Conservation (phyloP, 495 filamentous ascomycete species). For the Penicillium macrosclerotiorum region DNA sequence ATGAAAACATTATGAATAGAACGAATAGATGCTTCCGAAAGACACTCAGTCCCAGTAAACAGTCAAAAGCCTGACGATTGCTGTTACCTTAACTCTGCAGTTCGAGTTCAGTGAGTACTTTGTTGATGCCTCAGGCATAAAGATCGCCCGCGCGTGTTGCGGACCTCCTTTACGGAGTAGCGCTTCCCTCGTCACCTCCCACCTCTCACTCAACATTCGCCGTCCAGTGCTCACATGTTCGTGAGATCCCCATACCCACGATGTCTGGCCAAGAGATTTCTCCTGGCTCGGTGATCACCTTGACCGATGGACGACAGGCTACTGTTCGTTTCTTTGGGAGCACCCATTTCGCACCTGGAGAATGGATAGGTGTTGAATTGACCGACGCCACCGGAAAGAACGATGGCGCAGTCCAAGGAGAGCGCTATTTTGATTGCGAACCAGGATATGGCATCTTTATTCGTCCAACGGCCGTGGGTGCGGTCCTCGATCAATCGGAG, state of each 20-base stretch:
- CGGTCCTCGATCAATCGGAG: slow-evolving; percentile 57
- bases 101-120: not conserved
- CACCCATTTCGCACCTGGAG: slow-evolving; percentile 74
- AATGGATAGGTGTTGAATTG: slow-evolving; percentile 91
- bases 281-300: slow-evolving; percentile 60
- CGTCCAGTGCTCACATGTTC: slow-evolving; percentile 13
- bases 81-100: not conserved
- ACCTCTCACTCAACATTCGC: slow-evolving; percentile 14
- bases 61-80: not conserved
- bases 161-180: slow-evolving; percentile 20
- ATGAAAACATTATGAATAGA: too few relatives aligned
- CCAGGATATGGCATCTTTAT: slow-evolving; percentile 87
- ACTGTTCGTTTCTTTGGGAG: slow-evolving; percentile 77
- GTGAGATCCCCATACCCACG: slow-evolving; percentile 13
- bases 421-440: slow-evolving; percentile 86
- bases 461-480: slow-evolving; percentile 56
- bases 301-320: slow-evolving; percentile 73
- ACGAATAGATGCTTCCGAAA: too few relatives aligned
- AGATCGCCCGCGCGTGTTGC: slow-evolving; percentile 20
- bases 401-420: slow-evolving; percentile 85
- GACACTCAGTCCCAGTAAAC: not conserved
- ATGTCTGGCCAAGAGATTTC: slow-evolving; percentile 38
- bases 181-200: slow-evolving; percentile 5
- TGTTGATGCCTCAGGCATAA: slow-evolving; percentile 14
- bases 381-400: slow-evolving; percentile 86